phyloP scores from a whole-genome alignment of 345 rosid genomes.

The Citrus maxima region DNA sequence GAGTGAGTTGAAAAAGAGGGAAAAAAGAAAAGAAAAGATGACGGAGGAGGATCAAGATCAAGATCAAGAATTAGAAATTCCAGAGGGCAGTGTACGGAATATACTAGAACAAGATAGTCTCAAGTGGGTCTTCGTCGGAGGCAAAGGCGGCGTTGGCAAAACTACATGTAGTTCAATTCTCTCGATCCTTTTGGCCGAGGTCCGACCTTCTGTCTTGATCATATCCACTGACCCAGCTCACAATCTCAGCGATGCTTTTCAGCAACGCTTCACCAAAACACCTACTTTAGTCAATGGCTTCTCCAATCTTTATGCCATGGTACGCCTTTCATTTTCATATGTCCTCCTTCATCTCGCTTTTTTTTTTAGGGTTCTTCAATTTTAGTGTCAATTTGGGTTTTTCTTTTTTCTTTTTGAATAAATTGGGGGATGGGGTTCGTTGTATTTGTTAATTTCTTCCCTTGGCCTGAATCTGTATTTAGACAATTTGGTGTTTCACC shows the following conservation, averaged over 20 bases:
- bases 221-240: conserved; percentile 99
- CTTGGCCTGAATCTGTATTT: neutral
- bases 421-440: conserved; percentile 1
- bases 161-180: conserved; percentile 95
- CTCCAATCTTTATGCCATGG: conserved; percentile 95
- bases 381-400: neutral
- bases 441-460: neutral
- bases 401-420: neutral
- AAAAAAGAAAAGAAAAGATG: conserved; percentile 2
- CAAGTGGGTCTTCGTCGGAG: conserved; percentile 99
- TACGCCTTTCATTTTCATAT: conserved; percentile 17
- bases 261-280: conserved; percentile 84
- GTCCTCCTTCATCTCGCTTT: neutral
- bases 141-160: conserved; percentile 98
- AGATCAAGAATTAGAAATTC: conserved; percentile 28
- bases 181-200: conserved; percentile 69
- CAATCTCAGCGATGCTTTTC: conserved; percentile 99
- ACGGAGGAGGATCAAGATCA: conserved; percentile 29
- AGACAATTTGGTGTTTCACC: neutral
- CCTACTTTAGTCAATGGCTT: conserved; percentile 93
- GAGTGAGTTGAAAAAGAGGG: neutral
- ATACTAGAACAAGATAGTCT: conserved; percentile 79
- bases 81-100: conserved; percentile 74
- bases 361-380: neutral
- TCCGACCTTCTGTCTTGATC: conserved; percentile 91